These are phyloP conservation scores for Macrolepiota fuliginosa DNA, from an alignment of 768 basidiomycete species.

Conservation along the genomic window DNA sequence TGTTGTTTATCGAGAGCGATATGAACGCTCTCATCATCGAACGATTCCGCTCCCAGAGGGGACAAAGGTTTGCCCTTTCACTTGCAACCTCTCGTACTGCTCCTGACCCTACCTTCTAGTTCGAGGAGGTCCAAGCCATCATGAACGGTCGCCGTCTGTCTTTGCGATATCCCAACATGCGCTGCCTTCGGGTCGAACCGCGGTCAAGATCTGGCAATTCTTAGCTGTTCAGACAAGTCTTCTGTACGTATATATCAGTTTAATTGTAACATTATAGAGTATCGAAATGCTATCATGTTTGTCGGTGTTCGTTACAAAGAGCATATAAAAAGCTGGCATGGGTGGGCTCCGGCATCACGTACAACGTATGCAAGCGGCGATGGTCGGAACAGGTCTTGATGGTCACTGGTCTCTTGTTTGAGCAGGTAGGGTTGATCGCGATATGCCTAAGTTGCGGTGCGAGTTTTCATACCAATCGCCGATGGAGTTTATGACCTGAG, in stretches of 20 bases:
- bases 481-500: neutral
- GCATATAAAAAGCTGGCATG: neutral
- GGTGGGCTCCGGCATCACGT: neutral
- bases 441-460: neutral
- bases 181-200: slow-evolving; percentile 41
- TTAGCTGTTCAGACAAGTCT: slow-evolving; percentile 19
- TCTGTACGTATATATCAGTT: slow-evolving; percentile 22
- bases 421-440: neutral
- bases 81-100: neutral
- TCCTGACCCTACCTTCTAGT: slow-evolving; percentile 36
- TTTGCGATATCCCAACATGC: slow-evolving; percentile 66
- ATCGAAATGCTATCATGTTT: slow-evolving; percentile 1
- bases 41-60: slow-evolving; percentile 73
- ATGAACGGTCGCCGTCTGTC: slow-evolving; percentile 61
- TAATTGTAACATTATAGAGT: slow-evolving; percentile 13
- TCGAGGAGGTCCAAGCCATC: slow-evolving; percentile 69
- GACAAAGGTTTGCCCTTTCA: slow-evolving; percentile 49
- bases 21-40: slow-evolving; percentile 62
- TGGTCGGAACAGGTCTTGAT: neutral
- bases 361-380: neutral
- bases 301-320: neutral
- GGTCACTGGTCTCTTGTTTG: neutral
- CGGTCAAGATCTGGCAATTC: slow-evolving; percentile 41
- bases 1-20: slow-evolving; percentile 57
- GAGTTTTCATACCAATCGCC: neutral